Base-by-base conservation (phyloP, 139 green algal genomes). In the Chlamydomonas sphaeroides region DNA sequence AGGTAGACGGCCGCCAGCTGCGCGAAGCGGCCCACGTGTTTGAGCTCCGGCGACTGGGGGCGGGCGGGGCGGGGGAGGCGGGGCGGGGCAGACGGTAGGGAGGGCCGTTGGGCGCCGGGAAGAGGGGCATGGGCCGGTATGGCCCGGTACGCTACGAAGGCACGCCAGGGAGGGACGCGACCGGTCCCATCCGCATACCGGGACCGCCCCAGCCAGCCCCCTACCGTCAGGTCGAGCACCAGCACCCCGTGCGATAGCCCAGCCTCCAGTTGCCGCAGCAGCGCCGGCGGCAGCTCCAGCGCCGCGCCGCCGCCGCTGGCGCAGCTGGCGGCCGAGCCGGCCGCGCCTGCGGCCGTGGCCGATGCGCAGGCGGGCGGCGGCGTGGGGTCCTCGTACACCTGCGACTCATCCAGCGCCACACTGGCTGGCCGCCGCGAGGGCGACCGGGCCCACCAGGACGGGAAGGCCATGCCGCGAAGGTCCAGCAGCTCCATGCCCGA, bases 1-100 rank as follows among this genome's bases (percentile, higher is more conserved):
- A 59, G 10, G 77, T 84, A 84, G 48, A 84, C 45, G 4, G 77
- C 77, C 20, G 49, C 63, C 35, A 84, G 77, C 65, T 84, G 77
- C 5, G 28, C 33, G 35, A 26, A 41, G 65, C 49, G 63, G 48
- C 30, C 26, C 17, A 75, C 38, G 25, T 1, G 5, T 26, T 42
- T 45, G 65, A 59, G 68, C 21, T 84, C 77, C 2, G 65, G 48
- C 25, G 30, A 23, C 77, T 84, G 77, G 3, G n/a, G 39, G 36
- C 2, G 36, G 56, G n/a, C 14, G 45, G n/a, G 42, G n/a, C n/a
- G n/a, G n/a, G n/a, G n/a, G n/a, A n/a, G n/a, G n/a, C n/a, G n/a
- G n/a, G n/a, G n/a, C n/a, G n/a, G n/a, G n/a, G n/a, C n/a, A n/a
- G n/a, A n/a, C n/a, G n/a, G n/a, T n/a, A n/a, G n/a, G n/a, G n/a